Evolutionary conservation across 768 basidiomycete genomes (phyloP).

Genomic region (Rhodosporidiobolus sp.): DNA sequence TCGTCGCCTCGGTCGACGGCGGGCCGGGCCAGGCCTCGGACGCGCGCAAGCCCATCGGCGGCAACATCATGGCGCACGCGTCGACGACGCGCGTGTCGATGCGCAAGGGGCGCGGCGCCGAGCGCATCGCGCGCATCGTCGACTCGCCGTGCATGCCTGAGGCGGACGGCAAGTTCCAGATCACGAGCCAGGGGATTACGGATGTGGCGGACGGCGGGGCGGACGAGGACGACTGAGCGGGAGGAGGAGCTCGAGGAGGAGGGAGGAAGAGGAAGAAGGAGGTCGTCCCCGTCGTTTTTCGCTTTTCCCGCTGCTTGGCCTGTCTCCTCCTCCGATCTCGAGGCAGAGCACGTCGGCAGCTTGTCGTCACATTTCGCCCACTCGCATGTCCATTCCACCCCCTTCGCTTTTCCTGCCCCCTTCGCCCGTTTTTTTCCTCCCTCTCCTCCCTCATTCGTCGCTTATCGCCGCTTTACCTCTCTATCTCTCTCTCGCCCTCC

Average conservation of each 20-base stretch:
- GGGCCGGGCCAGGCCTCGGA: conserved; percentile 78
- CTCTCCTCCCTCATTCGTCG: too few relatives aligned
- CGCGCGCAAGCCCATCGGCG: conserved; percentile 97
- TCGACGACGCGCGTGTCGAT: conserved; percentile 92
- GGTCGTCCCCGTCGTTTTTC: too few relatives aligned
- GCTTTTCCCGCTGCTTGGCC: too few relatives aligned
- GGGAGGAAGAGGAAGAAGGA: too few relatives aligned
- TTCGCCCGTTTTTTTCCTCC: too few relatives aligned
- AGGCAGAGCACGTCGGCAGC: too few relatives aligned
- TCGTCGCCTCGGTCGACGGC: conserved; percentile 98
- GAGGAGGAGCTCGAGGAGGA: not conserved
- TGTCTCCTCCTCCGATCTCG: too few relatives aligned
- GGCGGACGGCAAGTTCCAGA: conserved; percentile 87
- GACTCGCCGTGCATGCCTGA: conserved; percentile 97
- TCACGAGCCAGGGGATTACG: conserved; percentile 33
- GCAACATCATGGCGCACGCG: conserved; percentile 98
- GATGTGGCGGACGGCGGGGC: conserved; percentile 16
- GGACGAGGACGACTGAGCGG: not conserved
- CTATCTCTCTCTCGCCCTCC: too few relatives aligned
- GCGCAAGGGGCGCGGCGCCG: conserved; percentile 85
- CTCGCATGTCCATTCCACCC: too few relatives aligned
- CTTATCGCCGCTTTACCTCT: too few relatives aligned
- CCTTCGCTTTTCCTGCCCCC: too few relatives aligned
- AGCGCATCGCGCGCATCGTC: conserved; percentile 92
- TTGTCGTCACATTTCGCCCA: too few relatives aligned